Evolutionary conservation across 2,329 filamentous ascomycete genomes (phyloP), one percentile per base, ranked within the genome.

Genomic region (Ceratocystis alfenasii): DNA sequence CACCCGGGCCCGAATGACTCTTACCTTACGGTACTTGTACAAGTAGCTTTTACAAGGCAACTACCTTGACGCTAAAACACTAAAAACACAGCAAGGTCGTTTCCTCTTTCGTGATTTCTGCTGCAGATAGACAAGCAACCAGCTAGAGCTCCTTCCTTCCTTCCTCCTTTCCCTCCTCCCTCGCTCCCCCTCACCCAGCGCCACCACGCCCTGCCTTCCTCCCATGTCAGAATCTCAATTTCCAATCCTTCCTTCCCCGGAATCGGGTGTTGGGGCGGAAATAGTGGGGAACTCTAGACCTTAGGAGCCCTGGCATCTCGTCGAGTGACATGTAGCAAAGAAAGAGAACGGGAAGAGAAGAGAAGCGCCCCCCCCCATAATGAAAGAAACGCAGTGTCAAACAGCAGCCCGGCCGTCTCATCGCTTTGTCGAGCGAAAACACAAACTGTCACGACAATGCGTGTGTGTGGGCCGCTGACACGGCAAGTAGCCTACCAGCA

Each of bases 261-360:
- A 59, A 59, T 59, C 53, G 28, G 53, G 53, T 59, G 28, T 59
- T 59, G 28, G 53, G 53, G 53, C 53, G 28, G 53, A 59, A 59
- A 59, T n/a, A 33, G 53, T 59, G 53, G 53, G 28, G 53, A 59
- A 33, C 28, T 30, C 20, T 36, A 2, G 48, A 12, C 20, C 25
- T 53, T 53, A 5, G 20, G 22, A 22, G 10, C 0, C 48, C 15
- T 25, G 22, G 12, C 48, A 30, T 36, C n/a, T 25, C 25, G 15
- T 17, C 17, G 15, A 36, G 36, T 12, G 8, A 12, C 12, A 8
- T 12, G 36, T 12, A 33, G 53, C 53, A 17, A 59, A n/a, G 33
- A 20, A 59, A 8, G 28, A 17, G 53, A 12, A 7, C 33, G 2
- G 53, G 17, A 20, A 53, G 10, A 53, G 25, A 28, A 17, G 15